A percentile compares a stretch with the other conserved stretches of the same genome.
phyloP scores from a whole-genome alignment of 768 basidiomycete species.

The Rubroboletus satanas region DNA sequence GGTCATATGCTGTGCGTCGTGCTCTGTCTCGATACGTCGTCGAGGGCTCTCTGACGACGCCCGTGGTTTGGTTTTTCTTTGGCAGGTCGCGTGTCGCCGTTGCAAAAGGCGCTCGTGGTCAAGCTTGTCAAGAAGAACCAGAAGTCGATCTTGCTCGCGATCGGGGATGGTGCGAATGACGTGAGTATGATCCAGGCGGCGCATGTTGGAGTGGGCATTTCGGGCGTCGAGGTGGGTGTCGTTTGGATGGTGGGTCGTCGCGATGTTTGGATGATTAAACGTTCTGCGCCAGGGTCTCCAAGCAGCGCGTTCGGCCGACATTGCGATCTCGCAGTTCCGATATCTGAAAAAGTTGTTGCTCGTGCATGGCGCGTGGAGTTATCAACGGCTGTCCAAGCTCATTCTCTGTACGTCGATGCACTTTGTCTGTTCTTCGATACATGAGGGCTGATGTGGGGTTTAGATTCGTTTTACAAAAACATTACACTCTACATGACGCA shows the following conservation, averaged over 20 bases:
- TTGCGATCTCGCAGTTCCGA: constrained; percentile 97
- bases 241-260: not conserved
- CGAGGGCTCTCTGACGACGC: not conserved
- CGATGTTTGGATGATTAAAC: not conserved
- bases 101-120: constrained; percentile 96
- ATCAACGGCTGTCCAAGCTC: constrained; percentile 89
- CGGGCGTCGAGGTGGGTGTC: constrained; percentile 80
- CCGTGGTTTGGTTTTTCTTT: not conserved
- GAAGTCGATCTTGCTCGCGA: constrained; percentile 90
- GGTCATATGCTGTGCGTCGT: constrained; percentile 83
- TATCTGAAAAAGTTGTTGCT: constrained; percentile 91
- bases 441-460: constrained; percentile 6
- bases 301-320: constrained; percentile 96
- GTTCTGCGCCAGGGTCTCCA: constrained; percentile 72
- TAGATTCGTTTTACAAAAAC: constrained; percentile 99
- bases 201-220: constrained; percentile 96
- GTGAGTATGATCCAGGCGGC: constrained; percentile 99
- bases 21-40: too few relatives aligned
- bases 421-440: not conserved
- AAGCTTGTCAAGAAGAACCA: constrained; percentile 98
- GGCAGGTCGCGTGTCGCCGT: constrained; percentile 86
- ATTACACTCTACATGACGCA: constrained; percentile 98
- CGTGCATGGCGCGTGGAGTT: constrained; percentile 99
- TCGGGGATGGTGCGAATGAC: constrained; percentile 97
- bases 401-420: constrained; percentile 73